phyloP scores from a whole-genome alignment of 2,329 filamentous ascomycete species.

The Colletotrichum siamense region DNA sequence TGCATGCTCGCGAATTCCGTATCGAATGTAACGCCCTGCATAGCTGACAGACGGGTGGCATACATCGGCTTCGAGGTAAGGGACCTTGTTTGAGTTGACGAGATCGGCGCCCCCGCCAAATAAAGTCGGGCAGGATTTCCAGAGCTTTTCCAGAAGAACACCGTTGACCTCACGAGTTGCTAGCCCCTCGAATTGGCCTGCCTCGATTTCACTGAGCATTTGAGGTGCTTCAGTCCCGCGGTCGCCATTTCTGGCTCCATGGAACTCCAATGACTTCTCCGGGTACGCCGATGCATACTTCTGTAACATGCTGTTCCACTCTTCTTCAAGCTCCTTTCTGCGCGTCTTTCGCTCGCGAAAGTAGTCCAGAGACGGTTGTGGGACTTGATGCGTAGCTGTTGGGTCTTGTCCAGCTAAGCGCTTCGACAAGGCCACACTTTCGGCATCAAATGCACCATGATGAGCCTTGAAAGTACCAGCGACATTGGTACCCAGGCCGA shows the following conservation, averaged over 20 bases:
- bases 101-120: constrained; percentile 44
- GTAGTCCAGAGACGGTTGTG: constrained; percentile 42
- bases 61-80: constrained; percentile 52
- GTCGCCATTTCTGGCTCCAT: constrained; percentile 48
- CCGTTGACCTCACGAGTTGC: constrained; percentile 45
- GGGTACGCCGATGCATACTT: constrained; percentile 49
- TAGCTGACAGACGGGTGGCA: constrained; percentile 44
- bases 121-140: constrained; percentile 22
- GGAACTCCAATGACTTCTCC: constrained; percentile 52
- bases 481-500: constrained; percentile 53
- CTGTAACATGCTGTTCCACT: constrained; percentile 49
- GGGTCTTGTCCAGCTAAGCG: background rate
- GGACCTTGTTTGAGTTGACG: constrained; percentile 49
- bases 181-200: constrained; percentile 11
- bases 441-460: constrained; percentile 53
- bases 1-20: constrained; percentile 55
- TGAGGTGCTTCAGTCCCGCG: constrained; percentile 14
- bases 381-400: background rate
- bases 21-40: constrained; percentile 57
- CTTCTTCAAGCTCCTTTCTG: constrained; percentile 47
- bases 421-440: constrained; percentile 47
- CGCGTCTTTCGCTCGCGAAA: constrained; percentile 41
- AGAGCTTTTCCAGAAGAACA: constrained; percentile 24
- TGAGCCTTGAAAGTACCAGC: constrained; percentile 58
- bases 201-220: constrained; percentile 18